phyloP scores from a whole-genome alignment of 2,329 filamentous ascomycete species.

The Penicillium sp. region DNA sequence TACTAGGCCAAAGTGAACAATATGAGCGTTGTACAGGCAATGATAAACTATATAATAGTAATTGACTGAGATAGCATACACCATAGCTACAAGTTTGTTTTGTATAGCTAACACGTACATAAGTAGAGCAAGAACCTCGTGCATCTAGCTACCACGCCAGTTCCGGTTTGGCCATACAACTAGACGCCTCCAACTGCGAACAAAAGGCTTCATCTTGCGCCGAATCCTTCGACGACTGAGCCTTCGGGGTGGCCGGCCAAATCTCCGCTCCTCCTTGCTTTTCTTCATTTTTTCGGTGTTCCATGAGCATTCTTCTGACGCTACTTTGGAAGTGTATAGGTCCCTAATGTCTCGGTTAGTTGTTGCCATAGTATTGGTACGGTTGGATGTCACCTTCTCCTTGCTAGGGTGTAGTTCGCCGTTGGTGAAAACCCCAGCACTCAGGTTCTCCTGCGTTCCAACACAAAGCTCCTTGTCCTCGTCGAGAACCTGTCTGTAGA shows the following conservation, averaged over 20 bases:
- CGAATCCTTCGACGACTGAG: conserved; percentile 3
- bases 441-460: conserved; percentile 59
- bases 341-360: conserved; percentile 13
- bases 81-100: neutral
- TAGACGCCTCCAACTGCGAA: conserved; percentile 18
- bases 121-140: neutral
- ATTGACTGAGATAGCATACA: neutral
- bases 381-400: conserved; percentile 48
- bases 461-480: conserved; percentile 64
- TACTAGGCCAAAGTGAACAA: no score
- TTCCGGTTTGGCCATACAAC: conserved; percentile 13
- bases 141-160: conserved; percentile 16
- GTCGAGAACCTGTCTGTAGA: conserved; percentile 63
- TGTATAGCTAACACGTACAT: neutral
- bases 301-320: conserved; percentile 49
- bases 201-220: conserved; percentile 22
- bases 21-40: no score
- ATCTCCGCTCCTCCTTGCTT: conserved; percentile 48
- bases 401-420: conserved; percentile 61
- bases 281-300: conserved; percentile 48
- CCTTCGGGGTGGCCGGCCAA: conserved; percentile 46
- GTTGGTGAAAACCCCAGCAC: conserved; percentile 60
- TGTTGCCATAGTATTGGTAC: conserved; percentile 4
- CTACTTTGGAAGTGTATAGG: conserved; percentile 56
- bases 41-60: no score